phyloP scores from a whole-genome alignment of 441 rosid species.

The Pelargonium exstipulatum region DNA sequence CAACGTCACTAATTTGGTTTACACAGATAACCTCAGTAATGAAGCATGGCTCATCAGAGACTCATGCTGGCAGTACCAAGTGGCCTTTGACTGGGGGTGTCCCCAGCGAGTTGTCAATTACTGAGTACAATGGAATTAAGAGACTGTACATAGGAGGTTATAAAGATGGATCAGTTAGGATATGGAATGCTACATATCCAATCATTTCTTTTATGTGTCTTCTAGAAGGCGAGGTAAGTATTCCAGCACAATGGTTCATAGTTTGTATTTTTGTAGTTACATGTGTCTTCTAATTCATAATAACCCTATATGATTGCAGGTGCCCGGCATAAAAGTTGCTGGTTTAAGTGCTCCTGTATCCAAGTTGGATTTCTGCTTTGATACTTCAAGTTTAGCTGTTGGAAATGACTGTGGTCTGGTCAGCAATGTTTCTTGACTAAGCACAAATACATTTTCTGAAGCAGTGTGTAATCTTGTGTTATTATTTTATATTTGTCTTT shows the following conservation, averaged over 20 bases:
- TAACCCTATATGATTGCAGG: constrained; percentile 30
- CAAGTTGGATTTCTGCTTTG: constrained; percentile 42
- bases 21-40: constrained; percentile 30
- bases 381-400: constrained; percentile 51
- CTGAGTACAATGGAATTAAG: constrained; percentile 32
- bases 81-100: constrained; percentile 76
- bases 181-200: constrained; percentile 55
- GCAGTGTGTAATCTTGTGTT: constrained; percentile 3
- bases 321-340: constrained; percentile 36
- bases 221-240: constrained; percentile 44
- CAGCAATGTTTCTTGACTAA: constrained; percentile 23
- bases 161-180: constrained; percentile 55
- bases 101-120: constrained; percentile 34
- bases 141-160: constrained; percentile 59
- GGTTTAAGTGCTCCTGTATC: constrained; percentile 45
- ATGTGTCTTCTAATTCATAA: constrained; percentile 13
- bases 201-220: constrained; percentile 33
- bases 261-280: constrained; percentile 7
- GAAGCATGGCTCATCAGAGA: constrained; percentile 27
- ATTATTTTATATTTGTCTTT: constrained; percentile 11
- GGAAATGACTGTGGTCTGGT: constrained; percentile 64
- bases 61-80: constrained; percentile 25
- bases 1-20: constrained; percentile 10
- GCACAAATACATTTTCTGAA: neutral
- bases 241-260: constrained; percentile 7